Percentiles rank a stretch among this genome's conserved stretches.
Evolutionary conservation across 2,329 filamentous ascomycete genomes (phyloP).

Genomic region (Drechslerella stenobrocha): DNA sequence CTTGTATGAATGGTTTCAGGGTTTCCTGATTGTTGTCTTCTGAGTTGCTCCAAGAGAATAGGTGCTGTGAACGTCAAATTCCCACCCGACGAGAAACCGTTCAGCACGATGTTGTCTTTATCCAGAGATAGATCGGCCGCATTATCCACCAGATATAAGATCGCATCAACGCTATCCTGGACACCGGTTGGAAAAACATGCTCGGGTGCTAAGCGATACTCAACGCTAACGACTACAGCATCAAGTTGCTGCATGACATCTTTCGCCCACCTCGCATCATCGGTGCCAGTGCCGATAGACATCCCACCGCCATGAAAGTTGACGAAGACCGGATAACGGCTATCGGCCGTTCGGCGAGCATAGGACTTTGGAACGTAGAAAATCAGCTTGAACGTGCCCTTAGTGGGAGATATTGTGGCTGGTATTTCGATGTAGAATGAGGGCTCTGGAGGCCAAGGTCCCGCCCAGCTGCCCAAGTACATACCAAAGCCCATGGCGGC

Average conservation of each 20-base stretch:
- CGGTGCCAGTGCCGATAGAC: slow-evolving; percentile 65
- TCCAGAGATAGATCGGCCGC: slow-evolving; percentile 65
- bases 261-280: slow-evolving; percentile 66
- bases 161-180: slow-evolving; percentile 67
- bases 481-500: slow-evolving; percentile 47
- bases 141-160: slow-evolving; percentile 64
- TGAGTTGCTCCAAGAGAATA: slow-evolving; percentile 51
- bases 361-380: slow-evolving; percentile 48
- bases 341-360: slow-evolving; percentile 6
- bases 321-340: slow-evolving; percentile 62
- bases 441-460: slow-evolving; percentile 46
- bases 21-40: slow-evolving; percentile 27
- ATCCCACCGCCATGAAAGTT: slow-evolving; percentile 72
- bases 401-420: slow-evolving; percentile 36
- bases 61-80: slow-evolving; percentile 57
- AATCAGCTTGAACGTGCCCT: slow-evolving; percentile 40
- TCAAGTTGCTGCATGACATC: slow-evolving; percentile 61
- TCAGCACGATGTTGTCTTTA: slow-evolving; percentile 62
- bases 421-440: slow-evolving; percentile 46
- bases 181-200: slow-evolving; percentile 67
- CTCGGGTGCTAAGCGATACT: slow-evolving; percentile 69
- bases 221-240: slow-evolving; percentile 66
- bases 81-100: slow-evolving; percentile 68
- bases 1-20: not conserved
- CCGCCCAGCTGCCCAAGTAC: slow-evolving; percentile 44